Evolutionary conservation across 2,329 filamentous ascomycete species (phyloP), one percentile per base, ranked within the genome.

Genomic region (Colletotrichum scovillei): DNA sequence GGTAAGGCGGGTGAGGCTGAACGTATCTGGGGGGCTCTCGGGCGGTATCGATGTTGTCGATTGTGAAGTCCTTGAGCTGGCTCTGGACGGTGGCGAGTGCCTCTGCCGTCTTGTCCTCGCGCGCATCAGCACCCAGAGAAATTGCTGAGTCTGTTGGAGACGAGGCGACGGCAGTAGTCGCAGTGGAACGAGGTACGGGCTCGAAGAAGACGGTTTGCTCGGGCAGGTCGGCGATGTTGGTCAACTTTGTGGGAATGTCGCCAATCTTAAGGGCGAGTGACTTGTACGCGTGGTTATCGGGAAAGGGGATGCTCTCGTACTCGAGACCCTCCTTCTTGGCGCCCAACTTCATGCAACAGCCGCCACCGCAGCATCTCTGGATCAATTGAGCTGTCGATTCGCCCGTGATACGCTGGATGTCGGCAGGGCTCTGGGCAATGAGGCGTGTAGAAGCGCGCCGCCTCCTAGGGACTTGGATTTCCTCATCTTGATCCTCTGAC

Each of bases 1-100:
- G 89, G 83, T 97, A 97, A 0, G 97, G 97, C 69, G 95, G 95
- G 81, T 99, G 97, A 30, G 97, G 97, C 81, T 98, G 95, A 67
- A 99, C 95, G 79, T 95, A 99, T 72, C 88, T 88, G 7, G 97
- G 97, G 22, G 97, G 96, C 80, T 96, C 93, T 73, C 91, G 87
- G 11, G 84, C 81, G 3, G 90, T 92, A 77, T 92, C 87, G 69
- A 91, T 80, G 52, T 84, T 79, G 56, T 86, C 84, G 14, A 86
- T 78, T 42, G 77, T 77, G 9, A 82, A 79, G 38, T 79, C 79
- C 67, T 78, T 76, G 24, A 78, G 67, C 42, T 77, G 69, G 9
- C 75, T 55, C 42, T 77, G 70, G 4, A 73, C 69, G 57, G 75
- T 57, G 57, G 63, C 67, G 52, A 69, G 32, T 46, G 42, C 19